Base-by-base conservation (phyloP, 495 filamentous ascomycete genomes). In the Daldinia grandis region DNA sequence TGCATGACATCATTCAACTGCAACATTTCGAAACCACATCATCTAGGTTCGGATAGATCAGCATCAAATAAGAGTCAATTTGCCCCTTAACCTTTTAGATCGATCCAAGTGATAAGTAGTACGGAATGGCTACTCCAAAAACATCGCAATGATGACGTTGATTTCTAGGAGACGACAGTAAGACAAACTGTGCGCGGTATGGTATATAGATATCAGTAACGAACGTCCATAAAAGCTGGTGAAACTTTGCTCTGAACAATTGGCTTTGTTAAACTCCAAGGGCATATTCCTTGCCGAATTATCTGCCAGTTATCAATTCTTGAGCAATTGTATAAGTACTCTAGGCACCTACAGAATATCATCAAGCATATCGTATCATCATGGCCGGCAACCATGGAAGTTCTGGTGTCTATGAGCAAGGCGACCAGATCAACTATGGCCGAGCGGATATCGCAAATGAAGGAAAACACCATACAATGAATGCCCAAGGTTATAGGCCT, bases 371-470 rank as follows among this genome's bases (percentile, higher is more conserved):
- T 12, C 54, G n/a, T 14, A 56, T 6, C 40, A 68, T 59, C 10
- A 72, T 72, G 69, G 14, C 55, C 24, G 54, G 61, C 25, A 63
- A 63, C 12, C 27, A 72, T 51, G 74, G 71, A 51, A 59, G 25
- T 2, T 31, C 72, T 12, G 27, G 40, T 12, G n/a, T 71, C 8
- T 76, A 65, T 21, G 67, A 75, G 12, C 47, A 69, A 17, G 62
- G 62, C 1, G 73, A 75, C 27, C 63, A 73, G 49, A 33, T 58
- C 54, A 76, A 75, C 67, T 76, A 75, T 49, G 40, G 47, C 1
- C 57, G 58, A 25, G 38, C 62, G 9, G 60, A 42, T 19, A 58
- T 76, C 17, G 69, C 33, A 35, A 35, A 66, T 0, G 75, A 76
- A 57, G 60, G 61, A 10, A 63, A 55, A 19, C 75, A 75, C 14